Percentiles rank a stretch among this genome's conserved stretches.
Conservation (phyloP, 495 filamentous ascomycete genomes). For the Penicillium arizonense region DNA sequence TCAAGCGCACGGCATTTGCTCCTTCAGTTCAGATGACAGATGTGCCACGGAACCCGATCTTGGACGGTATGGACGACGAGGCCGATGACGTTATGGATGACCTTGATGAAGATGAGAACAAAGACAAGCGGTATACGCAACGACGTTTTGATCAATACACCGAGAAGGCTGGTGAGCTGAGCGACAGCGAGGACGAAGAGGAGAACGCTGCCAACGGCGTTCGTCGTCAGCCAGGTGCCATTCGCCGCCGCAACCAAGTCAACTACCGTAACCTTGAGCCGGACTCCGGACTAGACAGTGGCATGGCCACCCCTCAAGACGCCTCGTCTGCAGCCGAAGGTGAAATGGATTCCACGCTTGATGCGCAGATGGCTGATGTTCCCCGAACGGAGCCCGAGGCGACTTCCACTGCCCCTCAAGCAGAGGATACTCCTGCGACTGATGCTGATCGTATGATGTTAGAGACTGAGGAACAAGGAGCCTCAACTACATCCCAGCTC, state of each 20-base stretch:
- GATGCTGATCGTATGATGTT: constrained; percentile 39
- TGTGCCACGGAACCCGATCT: constrained; percentile 71
- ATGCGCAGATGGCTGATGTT: constrained; percentile 51
- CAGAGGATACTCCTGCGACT: constrained; percentile 36
- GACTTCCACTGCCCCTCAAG: constrained; percentile 14
- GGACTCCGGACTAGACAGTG: constrained; percentile 66
- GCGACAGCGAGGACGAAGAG: constrained; percentile 89
- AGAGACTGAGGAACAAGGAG: constrained; percentile 38
- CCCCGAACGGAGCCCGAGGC: constrained; percentile 39
- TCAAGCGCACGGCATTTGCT: constrained; percentile 81
- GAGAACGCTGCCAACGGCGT: constrained; percentile 72
- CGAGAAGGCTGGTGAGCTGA: constrained; percentile 69
- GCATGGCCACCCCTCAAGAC: constrained; percentile 52
- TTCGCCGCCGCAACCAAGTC: constrained; percentile 63
- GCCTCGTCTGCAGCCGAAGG: constrained; percentile 51
- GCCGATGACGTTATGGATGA: constrained; percentile 88
- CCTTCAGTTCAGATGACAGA: constrained; percentile 95
- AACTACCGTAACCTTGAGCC: constrained; percentile 67
- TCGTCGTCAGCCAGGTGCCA: constrained; percentile 56
- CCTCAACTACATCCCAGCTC: constrained; percentile 39
- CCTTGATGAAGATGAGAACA: constrained; percentile 84
- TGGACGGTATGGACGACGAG: constrained; percentile 74
- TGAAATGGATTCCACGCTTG: constrained; percentile 46
- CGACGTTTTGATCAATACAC: constrained; percentile 79
- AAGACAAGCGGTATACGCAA: constrained; percentile 79